These are phyloP conservation scores for Leccinum fuscescens DNA, from an alignment of 1,284 basidiomycete species.

Conservation along the genomic window DNA sequence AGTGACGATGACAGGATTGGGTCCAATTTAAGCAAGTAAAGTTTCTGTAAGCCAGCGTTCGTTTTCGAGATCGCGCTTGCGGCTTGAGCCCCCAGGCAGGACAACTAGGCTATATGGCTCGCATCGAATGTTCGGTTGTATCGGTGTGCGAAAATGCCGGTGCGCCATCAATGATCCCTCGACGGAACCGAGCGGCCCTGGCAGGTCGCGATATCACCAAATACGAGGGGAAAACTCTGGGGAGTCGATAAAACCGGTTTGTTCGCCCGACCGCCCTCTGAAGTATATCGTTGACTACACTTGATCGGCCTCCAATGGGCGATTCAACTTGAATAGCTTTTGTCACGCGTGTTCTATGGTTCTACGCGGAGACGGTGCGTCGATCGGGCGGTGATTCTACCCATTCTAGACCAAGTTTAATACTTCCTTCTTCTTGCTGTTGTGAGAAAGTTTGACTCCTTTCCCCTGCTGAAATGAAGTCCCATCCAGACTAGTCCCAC, in stretches of 20 bases:
- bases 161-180: neutral
- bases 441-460: neutral
- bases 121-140: neutral
- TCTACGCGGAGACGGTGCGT: neutral
- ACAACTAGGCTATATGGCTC: neutral
- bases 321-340: neutral
- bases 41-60: neutral
- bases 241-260: neutral
- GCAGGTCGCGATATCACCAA: neutral
- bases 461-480: constrained; percentile 2
- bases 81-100: neutral
- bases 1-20: neutral
- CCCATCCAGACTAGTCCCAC: neutral
- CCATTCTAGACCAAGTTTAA: neutral
- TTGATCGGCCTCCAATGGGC: neutral
- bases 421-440: constrained; percentile 11
- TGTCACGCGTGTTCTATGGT: neutral
- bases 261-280: neutral
- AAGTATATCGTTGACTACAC: neutral
- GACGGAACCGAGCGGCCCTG: neutral
- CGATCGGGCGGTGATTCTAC: neutral
- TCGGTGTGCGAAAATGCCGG: neutral
- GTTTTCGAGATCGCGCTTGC: neutral
- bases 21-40: neutral
- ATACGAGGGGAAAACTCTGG: neutral